A percentile compares a stretch with the other conserved stretches of the same genome.
phyloP scores from a whole-genome alignment of 202 grass and related monocot species.

The Carex arenaria region DNA sequence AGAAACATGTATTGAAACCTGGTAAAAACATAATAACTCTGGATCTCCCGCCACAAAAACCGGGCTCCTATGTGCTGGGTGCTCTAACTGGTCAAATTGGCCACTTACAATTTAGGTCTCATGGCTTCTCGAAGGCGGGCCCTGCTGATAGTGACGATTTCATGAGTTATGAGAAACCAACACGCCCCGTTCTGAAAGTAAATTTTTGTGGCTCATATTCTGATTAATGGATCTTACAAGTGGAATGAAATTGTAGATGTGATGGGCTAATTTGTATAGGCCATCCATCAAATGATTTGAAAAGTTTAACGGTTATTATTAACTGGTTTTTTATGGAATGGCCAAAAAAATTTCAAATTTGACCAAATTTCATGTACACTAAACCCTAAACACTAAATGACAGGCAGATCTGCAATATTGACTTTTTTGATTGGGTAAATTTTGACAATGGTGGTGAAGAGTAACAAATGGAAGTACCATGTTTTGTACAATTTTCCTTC shows the following conservation, averaged over 20 bases:
- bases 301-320: neutral
- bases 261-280: neutral
- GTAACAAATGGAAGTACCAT: neutral
- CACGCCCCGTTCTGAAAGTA: conserved; percentile 94
- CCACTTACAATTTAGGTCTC: conserved; percentile 91
- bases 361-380: neutral
- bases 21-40: conserved; percentile 77
- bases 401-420: neutral
- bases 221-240: neutral
- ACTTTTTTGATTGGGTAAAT: neutral
- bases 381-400: neutral
- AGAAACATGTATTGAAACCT: conserved; percentile 67
- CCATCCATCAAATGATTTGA: neutral
- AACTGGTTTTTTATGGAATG: neutral
- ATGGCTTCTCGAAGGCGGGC: conserved; percentile 95
- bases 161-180: conserved; percentile 98
- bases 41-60: conserved; percentile 87
- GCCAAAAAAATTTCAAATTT: neutral
- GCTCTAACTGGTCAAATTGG: conserved; percentile 96
- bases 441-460: neutral
- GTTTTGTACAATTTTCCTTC: neutral
- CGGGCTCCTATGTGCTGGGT: conserved; percentile 92
- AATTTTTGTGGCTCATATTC: neutral
- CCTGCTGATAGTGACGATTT: conserved; percentile 84
- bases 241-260: neutral